Conservation (phyloP, 805 yeast genomes). For the Priceomyces fermenticarens region DNA sequence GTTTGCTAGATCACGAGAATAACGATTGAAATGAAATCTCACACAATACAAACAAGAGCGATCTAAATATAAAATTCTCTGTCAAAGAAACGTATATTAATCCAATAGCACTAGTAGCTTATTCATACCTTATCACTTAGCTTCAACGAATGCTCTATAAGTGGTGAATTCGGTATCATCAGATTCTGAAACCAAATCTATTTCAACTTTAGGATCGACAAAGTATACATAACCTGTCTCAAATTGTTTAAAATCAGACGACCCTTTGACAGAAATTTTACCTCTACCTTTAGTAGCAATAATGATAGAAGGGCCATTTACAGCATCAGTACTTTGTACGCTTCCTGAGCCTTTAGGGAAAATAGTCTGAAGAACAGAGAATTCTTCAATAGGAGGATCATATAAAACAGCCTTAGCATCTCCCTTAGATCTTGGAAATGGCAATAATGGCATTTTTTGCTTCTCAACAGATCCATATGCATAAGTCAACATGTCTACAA, state of each 20-base stretch:
- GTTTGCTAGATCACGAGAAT: not conserved
- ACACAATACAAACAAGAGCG: not conserved
- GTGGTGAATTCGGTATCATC: slow-evolving; percentile 57
- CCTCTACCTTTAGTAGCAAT: slow-evolving; percentile 85
- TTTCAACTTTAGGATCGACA: slow-evolving; percentile 71
- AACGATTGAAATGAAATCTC: too few species aligned
- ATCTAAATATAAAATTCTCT: not conserved
- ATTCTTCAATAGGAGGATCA: slow-evolving; percentile 97
- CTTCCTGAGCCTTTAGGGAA: slow-evolving; percentile 45
- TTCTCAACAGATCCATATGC: slow-evolving; percentile 84
- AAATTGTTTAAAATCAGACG: slow-evolving; percentile 31
- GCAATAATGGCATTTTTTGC: slow-evolving; percentile 78
- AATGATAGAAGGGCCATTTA: slow-evolving; percentile 85
- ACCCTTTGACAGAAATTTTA: slow-evolving; percentile 41
- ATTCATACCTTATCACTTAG: slow-evolving; percentile 15
- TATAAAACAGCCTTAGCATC: slow-evolving; percentile 66
- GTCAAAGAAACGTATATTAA: not conserved
- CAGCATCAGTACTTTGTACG: slow-evolving; percentile 51
- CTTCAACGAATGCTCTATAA: slow-evolving; percentile 90
- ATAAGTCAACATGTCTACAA: slow-evolving; percentile 89
- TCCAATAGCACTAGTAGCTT: not conserved
- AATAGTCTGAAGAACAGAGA: slow-evolving; percentile 83
- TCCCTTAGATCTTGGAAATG: slow-evolving; percentile 60
- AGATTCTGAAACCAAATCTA: slow-evolving; percentile 55
- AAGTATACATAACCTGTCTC: slow-evolving; percentile 79